Conservation (phyloP, 371 early-diverging fungal species). For the Cokeromyces recurvatus region DNA sequence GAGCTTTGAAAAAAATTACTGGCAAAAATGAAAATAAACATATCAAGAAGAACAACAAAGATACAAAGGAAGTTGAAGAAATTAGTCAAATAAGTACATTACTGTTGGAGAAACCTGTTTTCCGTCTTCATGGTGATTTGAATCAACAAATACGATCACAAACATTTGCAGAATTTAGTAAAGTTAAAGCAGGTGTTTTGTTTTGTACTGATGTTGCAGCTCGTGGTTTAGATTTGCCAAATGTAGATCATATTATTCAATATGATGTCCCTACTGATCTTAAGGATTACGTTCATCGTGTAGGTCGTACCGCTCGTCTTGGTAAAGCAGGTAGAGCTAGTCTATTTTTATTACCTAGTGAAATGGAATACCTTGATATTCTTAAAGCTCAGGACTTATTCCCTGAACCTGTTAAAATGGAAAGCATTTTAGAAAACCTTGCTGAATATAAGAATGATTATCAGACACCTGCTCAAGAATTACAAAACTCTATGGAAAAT, state of each 20-base stretch:
- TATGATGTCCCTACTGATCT: constrained; percentile 96
- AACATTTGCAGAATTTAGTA: constrained; percentile 70
- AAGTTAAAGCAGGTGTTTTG: constrained; percentile 63
- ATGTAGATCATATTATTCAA: constrained; percentile 91
- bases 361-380: constrained; percentile 76
- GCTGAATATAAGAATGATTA: constrained; percentile 39
- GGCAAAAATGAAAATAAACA: constrained; percentile 15
- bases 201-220: constrained; percentile 98
- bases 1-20: constrained; percentile 15
- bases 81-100: constrained; percentile 42
- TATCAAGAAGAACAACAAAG: constrained; percentile 20
- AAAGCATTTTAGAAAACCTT: constrained; percentile 43
- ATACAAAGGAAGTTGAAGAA: constrained; percentile 12
- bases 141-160: constrained; percentile 73
- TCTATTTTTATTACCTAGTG: constrained; percentile 84
- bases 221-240: constrained; percentile 96
- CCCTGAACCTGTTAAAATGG: constrained; percentile 47
- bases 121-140: constrained; percentile 88
- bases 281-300: constrained; percentile 95
- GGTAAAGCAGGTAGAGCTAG: constrained; percentile 83
- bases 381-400: constrained; percentile 66
- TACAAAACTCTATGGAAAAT: constrained; percentile 65
- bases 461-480: constrained; percentile 55
- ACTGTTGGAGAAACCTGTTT: constrained; percentile 59
- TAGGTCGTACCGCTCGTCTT: constrained; percentile 97